Base-by-base conservation (phyloP, 805 yeast species). In the Monosporozyma unispora region DNA sequence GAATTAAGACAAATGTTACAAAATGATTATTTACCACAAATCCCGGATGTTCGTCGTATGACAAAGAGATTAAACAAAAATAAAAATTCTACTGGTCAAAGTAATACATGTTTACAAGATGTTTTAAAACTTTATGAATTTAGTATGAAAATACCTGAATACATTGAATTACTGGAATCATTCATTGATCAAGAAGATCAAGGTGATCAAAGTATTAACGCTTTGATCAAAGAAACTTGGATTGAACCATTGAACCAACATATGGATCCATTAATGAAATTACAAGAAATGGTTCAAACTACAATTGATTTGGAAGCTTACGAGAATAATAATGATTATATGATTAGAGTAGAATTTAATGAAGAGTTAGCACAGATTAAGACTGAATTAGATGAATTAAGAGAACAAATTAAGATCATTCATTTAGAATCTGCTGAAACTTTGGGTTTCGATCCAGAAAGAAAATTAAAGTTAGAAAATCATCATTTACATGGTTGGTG, bases 401-500 rank as follows among this genome's bases (percentile, higher is more conserved):
- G 78, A 52, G 67, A 66, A 2, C 73, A 76, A 50, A 85, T 91
- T 53, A 72, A 75, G 49, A 64, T 70, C 2, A 75, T 81, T 44
- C 96, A 89, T 63, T 63, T 70, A 40, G 74, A 75, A 5, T 81
- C 81, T 3, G 87, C 84, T 1, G 86, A 82, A 31, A 93, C 84
- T 56, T 75, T 93, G 35, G 77, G 78, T 12, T 79, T 89, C 67
- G 98, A 90, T 52, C 73, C 84, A 3, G 96, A 87, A 50, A 88
- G 89, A 70, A 89, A 89, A 65, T 74, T 93, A 55, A 93, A 93
- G 64, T 69, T 93, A 45, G 99, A 93, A 63, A 80, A 84, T 49
- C 96, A 91, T 62, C 85, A 78, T 53, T 79, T 77, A 25, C 95
- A 87, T 65, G 97, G 97, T 19, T 90, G 96, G 95, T 88, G 96